These are phyloP conservation scores for Kwoniella botswanensis DNA, from an alignment of 768 basidiomycete species.

Conservation along the genomic window DNA sequence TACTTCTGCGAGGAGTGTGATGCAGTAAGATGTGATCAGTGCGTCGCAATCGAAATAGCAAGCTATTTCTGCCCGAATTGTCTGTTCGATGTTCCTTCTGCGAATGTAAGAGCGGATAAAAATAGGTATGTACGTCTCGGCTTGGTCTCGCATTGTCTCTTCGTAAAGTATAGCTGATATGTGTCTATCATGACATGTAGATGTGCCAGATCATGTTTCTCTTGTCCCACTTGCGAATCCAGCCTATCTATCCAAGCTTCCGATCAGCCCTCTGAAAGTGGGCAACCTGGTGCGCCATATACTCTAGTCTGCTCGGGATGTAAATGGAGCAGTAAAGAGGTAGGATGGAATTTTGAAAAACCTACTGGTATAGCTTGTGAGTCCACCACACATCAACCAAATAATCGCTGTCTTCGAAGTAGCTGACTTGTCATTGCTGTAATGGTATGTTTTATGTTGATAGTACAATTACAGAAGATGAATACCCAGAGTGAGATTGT, in stretches of 20 bases:
- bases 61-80: slow-evolving; percentile 99
- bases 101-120: slow-evolving; percentile 97
- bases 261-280: slow-evolving; percentile 58
- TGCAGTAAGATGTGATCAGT: slow-evolving; percentile 87
- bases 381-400: slow-evolving; percentile 36
- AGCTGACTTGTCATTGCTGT: too few relatives aligned
- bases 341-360: slow-evolving; percentile 93
- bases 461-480: slow-evolving; percentile 87
- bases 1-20: slow-evolving; percentile 99
- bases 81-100: slow-evolving; percentile 96
- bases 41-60: slow-evolving; percentile 89
- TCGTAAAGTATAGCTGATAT: background rate
- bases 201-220: slow-evolving; percentile 97
- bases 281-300: slow-evolving; percentile 61
- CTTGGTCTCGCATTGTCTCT: background rate
- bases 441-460: too few relatives aligned
- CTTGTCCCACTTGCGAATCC: slow-evolving; percentile 90
- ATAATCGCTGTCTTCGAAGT: too few relatives aligned
- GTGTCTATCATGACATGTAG: slow-evolving; percentile 60
- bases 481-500: slow-evolving; percentile 79
- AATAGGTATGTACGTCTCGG: slow-evolving; percentile 70
- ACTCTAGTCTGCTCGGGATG: slow-evolving; percentile 90
- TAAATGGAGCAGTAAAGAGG: slow-evolving; percentile 90
- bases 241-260: slow-evolving; percentile 89
- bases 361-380: slow-evolving; percentile 91